These are phyloP conservation scores for Barnettozyma wickerhamii DNA, from an alignment of 805 yeast species.

Conservation along the genomic window DNA sequence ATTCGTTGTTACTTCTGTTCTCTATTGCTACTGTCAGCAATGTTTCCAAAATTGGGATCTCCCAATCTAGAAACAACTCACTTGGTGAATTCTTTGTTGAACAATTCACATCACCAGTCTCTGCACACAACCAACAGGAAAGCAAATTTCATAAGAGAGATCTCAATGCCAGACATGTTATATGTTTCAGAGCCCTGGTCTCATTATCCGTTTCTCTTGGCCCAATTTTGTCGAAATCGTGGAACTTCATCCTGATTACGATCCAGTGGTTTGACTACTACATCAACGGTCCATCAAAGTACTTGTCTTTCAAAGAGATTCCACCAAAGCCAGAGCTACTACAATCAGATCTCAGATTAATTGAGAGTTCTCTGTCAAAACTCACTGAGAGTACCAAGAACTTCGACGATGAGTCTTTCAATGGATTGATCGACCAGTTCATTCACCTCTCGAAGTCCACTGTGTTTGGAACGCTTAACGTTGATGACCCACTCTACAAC, in stretches of 20 bases:
- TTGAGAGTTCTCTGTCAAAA: conserved; percentile 55
- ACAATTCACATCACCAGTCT: conserved; percentile 24
- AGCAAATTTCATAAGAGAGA: conserved; percentile 33
- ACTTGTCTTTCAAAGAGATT: conserved; percentile 32
- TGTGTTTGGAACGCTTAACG: conserved; percentile 10
- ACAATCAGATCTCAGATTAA: conserved; percentile 42
- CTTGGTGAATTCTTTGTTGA: conserved; percentile 51
- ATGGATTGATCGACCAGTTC: conserved; percentile 43
- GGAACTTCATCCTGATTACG: conserved; percentile 60
- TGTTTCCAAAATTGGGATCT: conserved; percentile 25
- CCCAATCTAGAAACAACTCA: conserved; percentile 31
- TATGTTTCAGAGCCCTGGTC: conserved; percentile 72
- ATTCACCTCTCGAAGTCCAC: conserved; percentile 36
- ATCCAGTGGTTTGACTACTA: conserved; percentile 78
- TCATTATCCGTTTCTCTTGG: conserved; percentile 83
- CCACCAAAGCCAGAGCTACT: conserved; percentile 40
- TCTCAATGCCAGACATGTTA: conserved; percentile 63
- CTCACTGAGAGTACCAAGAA: conserved; percentile 57
- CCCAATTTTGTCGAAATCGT: conserved; percentile 57
- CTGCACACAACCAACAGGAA: conserved; percentile 8
- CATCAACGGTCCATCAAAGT: conserved; percentile 53
- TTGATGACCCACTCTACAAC: conserved; percentile 21
- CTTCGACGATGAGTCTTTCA: conserved; percentile 49
- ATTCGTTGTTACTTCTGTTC: conserved; percentile 48
- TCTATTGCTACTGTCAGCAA: conserved; percentile 42